Percentiles rank a stretch among this genome's conserved stretches.
Evolutionary conservation across 192 early-diverging fungal genomes (phyloP).

Genomic region (Gaertneriomyces sp.): DNA sequence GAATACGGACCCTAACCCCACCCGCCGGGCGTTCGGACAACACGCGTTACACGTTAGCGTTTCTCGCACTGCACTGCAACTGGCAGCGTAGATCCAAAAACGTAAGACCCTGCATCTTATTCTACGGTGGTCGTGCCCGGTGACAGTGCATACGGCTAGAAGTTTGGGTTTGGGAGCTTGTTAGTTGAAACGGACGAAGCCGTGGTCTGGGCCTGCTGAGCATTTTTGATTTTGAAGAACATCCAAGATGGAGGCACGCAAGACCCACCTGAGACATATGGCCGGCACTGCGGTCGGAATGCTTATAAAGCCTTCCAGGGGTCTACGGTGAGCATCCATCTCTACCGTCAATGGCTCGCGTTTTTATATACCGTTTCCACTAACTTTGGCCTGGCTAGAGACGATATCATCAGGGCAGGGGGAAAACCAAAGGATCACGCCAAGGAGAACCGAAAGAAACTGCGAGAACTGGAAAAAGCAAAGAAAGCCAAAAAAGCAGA

Average conservation of each 20-base stretch:
- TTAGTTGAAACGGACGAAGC: too few species aligned
- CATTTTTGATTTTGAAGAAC: too few species aligned
- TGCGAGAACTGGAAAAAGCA: conserved; percentile 36
- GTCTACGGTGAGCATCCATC: conserved; percentile 38
- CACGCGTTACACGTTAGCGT: too few species aligned
- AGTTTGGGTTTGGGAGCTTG: too few species aligned
- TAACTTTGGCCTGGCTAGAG: conserved; percentile 30
- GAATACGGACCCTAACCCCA: too few species aligned
- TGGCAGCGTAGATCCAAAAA: too few species aligned
- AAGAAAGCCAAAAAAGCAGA: conserved; percentile 35
- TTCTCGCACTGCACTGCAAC: too few species aligned
- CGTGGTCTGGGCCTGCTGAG: too few species aligned
- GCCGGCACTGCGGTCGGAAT: conserved; percentile 47
- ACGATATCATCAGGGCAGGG: conserved; percentile 47
- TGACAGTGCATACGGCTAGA: too few species aligned
- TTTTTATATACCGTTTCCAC: not conserved
- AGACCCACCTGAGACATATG: conserved; percentile 45
- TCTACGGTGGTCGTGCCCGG: too few species aligned
- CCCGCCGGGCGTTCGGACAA: too few species aligned
- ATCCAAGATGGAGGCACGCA: conserved; percentile 38
- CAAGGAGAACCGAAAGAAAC: conserved; percentile 39
- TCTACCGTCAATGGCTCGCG: not conserved
- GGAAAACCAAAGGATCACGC: conserved; percentile 51
- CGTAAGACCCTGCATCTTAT: too few species aligned
- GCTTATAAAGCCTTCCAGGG: conserved; percentile 49